Evolutionary conservation across 2,329 filamentous ascomycete genomes (phyloP), one percentile per base, ranked within the genome.

Genomic region (Neocucurbitaria cava): DNA sequence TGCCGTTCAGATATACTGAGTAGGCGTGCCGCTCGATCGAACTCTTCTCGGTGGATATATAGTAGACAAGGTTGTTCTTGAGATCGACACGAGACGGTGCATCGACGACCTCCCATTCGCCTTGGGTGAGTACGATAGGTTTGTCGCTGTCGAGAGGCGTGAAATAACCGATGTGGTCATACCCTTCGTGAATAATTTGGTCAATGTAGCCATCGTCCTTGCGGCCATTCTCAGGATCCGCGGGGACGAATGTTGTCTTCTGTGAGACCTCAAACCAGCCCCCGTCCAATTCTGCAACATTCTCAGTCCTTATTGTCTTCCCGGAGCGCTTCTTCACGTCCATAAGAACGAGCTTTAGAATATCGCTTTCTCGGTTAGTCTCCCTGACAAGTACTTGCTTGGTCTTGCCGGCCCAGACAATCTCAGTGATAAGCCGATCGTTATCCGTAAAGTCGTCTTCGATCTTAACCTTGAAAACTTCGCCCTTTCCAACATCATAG

Each of bases 211-310:
- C 95, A 74, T 97, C 92, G 5, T 94, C 77, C 1, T 85, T 81
- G 20, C 93, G 87, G 13, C 90, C 91, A 58, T 90, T 91, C 10
- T 78, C 75, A 20, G 89, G 84, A 72, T 97, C 91, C 3, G 92
- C 90, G 1, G 95, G 95, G 52, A 99, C 88, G 70, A 89, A 98
- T 13, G 82, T 87, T 3, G 93, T 96, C 38, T 89, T 86, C 66
- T 96, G 89, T 1, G 92, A 91, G 38, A 96, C 91, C 77, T 99
- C 95, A 66, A 97, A 94, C 95, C 95, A 99, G 30, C 95, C 96
- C 20, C 93, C 93, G 73, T 99, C 95, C n/a, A 97, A 82, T 52
- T 89, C 83, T 61, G 87, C 85, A 44, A 97, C 87, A 73, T 99
- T 87, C 44, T 91, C 85, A 18, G 87, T 89, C 59, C 94, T 85